These are phyloP conservation scores for Cytospora piceae DNA, from an alignment of 2,329 filamentous ascomycete species.

Conservation along the genomic window DNA sequence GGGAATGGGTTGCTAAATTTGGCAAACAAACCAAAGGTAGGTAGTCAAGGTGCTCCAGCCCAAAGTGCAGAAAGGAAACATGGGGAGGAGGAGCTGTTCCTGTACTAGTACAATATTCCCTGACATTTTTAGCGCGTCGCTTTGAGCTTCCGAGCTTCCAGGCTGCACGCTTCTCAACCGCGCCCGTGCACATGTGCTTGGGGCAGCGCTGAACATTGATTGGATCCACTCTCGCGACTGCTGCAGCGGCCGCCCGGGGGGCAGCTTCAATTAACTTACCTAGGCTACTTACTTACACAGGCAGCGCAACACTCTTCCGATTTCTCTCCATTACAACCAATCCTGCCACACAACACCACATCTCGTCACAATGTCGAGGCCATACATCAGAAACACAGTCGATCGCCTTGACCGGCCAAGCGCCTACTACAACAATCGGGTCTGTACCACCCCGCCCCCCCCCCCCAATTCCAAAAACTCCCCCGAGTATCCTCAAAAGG, in stretches of 20 bases:
- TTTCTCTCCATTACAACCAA: neutral
- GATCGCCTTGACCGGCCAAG: constrained; percentile 93
- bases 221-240: constrained; percentile 24
- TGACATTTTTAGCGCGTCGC: constrained; percentile 31
- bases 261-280: neutral
- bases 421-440: constrained; percentile 86
- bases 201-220: neutral
- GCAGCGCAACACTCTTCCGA: neutral
- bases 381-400: constrained; percentile 69
- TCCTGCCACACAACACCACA: constrained; percentile 12
- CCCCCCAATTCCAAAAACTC: constrained; percentile 20
- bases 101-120: constrained; percentile 11
- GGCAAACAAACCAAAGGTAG: constrained; percentile 7
- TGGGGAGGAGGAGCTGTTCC: constrained; percentile 10
- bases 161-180: constrained; percentile 21
- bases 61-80: constrained; percentile 20
- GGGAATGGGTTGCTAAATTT: neutral
- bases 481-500: neutral
- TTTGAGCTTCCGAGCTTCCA: constrained; percentile 13
- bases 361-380: constrained; percentile 47
- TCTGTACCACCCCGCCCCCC: constrained; percentile 27
- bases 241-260: constrained; percentile 7
- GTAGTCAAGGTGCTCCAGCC: neutral
- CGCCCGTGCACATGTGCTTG: constrained; percentile 2
- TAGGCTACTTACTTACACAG: no score